Evolutionary conservation across 192 early-diverging fungal species (phyloP), one percentile per base, ranked within the genome.

Genomic region (Coemansia sp.): DNA sequence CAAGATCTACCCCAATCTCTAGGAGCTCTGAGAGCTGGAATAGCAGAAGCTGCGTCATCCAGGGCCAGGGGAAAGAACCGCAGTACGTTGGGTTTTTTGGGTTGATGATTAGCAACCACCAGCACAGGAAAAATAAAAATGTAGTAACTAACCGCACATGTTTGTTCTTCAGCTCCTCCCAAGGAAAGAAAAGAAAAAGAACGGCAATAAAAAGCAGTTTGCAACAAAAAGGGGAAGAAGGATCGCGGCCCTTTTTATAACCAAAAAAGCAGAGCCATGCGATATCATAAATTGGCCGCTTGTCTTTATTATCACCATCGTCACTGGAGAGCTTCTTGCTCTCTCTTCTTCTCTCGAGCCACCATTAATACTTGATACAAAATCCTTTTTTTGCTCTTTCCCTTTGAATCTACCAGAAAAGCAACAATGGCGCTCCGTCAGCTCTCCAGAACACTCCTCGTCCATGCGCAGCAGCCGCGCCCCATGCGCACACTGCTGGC

Each of bases 371-470:
- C 26, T 26, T 26, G 1, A 26, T 26, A 1, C 26, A 26, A 26
- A 26, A 2, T 26, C 26, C 26, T 26, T 26, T 26, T 54, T 26
- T 54, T 46, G 3, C 43, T 43, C 13, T 43, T 4, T 4, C 13
- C 13, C 8, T 43, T 43, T 43, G 42, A 26, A 26, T 26, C 26
- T 26, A 26, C 26, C n/a, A 32, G 8, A 46, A 62, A 7, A 61
- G 1, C 2, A 22, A 74, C 46, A 65, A 75, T 75, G 73, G 60
- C 73, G 32, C 52, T 75, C 22, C 73, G 73, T 62, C 47, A 69
- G 61, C 67, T 75, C 56, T 43, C 67, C 62, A 68, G 65, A 60
- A 65, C 73, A 15, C 64, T 75, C 48, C n/a, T 75, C 58, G 4
- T 41, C 19, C 73, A 75, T 3, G 26, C 26, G 26, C 26, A 26